phyloP scores from a whole-genome alignment of 257 asterid genomes.

The Rehmannia glutinosa region DNA sequence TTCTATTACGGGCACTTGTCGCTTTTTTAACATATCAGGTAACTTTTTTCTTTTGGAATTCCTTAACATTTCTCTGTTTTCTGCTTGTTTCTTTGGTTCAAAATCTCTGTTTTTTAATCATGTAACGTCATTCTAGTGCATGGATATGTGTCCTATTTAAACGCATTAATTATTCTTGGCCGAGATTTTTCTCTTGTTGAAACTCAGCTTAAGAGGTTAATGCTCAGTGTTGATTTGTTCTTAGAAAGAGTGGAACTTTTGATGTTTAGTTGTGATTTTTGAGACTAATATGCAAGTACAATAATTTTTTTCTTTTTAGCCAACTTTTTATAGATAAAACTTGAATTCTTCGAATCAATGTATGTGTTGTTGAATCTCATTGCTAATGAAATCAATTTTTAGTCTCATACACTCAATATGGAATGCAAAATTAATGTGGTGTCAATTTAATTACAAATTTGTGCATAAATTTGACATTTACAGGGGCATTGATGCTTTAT shows the following conservation, averaged over 20 bases:
- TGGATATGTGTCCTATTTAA: not conserved
- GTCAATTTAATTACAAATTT: not conserved
- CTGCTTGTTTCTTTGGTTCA: not conserved
- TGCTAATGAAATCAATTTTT: too few species aligned
- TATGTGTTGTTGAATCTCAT: too few species aligned
- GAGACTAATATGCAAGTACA: too few species aligned
- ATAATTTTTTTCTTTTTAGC: too few species aligned
- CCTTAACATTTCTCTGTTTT: constrained; percentile 3
- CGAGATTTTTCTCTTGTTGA: not conserved
- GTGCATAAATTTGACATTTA: not conserved
- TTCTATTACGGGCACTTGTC: constrained; percentile 67
- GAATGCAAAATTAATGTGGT: too few species aligned
- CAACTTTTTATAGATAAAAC: not conserved
- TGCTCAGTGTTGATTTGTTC: too few species aligned
- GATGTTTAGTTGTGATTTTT: too few species aligned
- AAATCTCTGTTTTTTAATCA: not conserved
- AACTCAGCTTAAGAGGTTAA: too few species aligned
- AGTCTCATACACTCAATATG: too few species aligned
- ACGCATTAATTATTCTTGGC: not conserved
- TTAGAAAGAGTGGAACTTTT: too few species aligned
- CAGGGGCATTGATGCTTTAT: not conserved
- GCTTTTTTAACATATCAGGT: constrained; percentile 71
- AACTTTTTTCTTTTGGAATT: constrained; percentile 9
- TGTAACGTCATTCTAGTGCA: not conserved
- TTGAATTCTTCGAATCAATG: too few species aligned